These are phyloP conservation scores for Entomophthora muscae DNA, from an alignment of 371 early-diverging fungal species.

Conservation along the genomic window DNA sequence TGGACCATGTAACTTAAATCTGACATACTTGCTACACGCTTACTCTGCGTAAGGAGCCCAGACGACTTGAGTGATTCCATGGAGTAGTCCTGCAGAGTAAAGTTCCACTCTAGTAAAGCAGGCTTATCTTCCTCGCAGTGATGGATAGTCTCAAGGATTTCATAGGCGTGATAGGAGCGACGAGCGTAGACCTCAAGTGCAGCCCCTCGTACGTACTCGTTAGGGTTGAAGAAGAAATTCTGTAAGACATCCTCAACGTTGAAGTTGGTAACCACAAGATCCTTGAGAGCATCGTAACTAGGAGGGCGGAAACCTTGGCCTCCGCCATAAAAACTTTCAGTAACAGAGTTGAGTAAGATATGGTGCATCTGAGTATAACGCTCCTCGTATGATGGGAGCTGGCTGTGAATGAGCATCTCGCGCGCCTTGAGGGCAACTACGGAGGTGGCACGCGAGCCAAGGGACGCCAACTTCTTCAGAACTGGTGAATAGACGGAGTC, in stretches of 20 bases:
- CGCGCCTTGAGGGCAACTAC: slow-evolving; percentile 86
- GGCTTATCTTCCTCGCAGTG: slow-evolving; percentile 42
- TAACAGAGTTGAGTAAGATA: slow-evolving; percentile 61
- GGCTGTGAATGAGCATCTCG: too few species aligned
- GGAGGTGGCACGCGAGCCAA: slow-evolving; percentile 55
- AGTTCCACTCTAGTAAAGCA: slow-evolving; percentile 55
- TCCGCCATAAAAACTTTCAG: slow-evolving; percentile 58
- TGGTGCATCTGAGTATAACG: slow-evolving; percentile 66
- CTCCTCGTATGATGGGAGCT: too few species aligned
- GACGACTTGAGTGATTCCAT: slow-evolving; percentile 14
- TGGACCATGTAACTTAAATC: too few species aligned
- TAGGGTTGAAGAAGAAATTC: slow-evolving; percentile 76
- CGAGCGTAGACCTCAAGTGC: slow-evolving; percentile 93
- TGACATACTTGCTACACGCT: slow-evolving; percentile 53
- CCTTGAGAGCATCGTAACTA: slow-evolving; percentile 65
- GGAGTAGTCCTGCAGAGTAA: slow-evolving; percentile 30
- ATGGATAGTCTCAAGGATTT: slow-evolving; percentile 64
- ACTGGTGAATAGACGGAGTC: slow-evolving; percentile 61
- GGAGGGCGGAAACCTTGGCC: slow-evolving; percentile 47
- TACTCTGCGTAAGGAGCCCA: slow-evolving; percentile 14
- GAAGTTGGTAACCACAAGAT: slow-evolving; percentile 72
- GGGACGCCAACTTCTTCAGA: slow-evolving; percentile 63
- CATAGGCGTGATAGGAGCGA: slow-evolving; percentile 96
- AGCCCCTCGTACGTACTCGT: slow-evolving; percentile 59
- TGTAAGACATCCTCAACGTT: slow-evolving; percentile 92